A percentile compares a stretch with the other conserved stretches of the same genome.
Conservation (phyloP, 78 protist genomes). For the Dictyostelium purpureum region DNA sequence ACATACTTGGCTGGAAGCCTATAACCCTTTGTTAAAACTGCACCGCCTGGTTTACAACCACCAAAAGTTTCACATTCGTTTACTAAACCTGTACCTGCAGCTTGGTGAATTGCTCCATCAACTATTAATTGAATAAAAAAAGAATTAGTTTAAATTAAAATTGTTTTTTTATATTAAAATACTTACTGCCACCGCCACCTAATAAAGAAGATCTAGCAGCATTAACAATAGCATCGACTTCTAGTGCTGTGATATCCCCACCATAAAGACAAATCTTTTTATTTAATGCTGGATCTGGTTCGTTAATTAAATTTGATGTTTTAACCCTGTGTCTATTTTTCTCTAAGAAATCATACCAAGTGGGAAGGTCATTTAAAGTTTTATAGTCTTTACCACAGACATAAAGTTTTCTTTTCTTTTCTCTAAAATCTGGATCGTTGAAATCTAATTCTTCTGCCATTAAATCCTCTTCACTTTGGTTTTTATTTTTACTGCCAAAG, state of each 20-base stretch:
- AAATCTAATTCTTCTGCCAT: conserved; percentile 1
- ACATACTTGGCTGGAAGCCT: conserved; percentile 80
- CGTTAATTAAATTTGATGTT: background rate
- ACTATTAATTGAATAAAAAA: no score
- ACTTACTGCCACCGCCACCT: conserved; percentile 84
- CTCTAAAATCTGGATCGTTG: conserved; percentile 16
- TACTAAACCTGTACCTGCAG: conserved; percentile 78
- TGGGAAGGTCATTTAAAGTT: background rate
- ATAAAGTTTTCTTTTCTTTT: conserved; percentile 43
- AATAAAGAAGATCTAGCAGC: conserved; percentile 72
- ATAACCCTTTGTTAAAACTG: conserved; percentile 81
- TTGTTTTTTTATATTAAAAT: background rate
- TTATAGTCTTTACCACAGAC: conserved; percentile 23
- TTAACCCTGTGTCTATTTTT: conserved; percentile 9
- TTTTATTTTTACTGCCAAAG: no score
- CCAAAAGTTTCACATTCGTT: conserved; percentile 66
- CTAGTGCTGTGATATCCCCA: conserved; percentile 74
- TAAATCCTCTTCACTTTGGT: background rate
- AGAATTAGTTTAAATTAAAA: background rate
- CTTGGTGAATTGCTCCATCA: conserved; percentile 88
- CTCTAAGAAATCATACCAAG: conserved; percentile 52
- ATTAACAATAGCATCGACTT: conserved; percentile 81
- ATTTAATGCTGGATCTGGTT: conserved; percentile 11
- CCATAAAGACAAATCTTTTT: conserved; percentile 33
- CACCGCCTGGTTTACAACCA: conserved; percentile 72